phyloP scores from a whole-genome alignment of 192 early-diverging fungal genomes.

The Rhizoclosmatium sp. region DNA sequence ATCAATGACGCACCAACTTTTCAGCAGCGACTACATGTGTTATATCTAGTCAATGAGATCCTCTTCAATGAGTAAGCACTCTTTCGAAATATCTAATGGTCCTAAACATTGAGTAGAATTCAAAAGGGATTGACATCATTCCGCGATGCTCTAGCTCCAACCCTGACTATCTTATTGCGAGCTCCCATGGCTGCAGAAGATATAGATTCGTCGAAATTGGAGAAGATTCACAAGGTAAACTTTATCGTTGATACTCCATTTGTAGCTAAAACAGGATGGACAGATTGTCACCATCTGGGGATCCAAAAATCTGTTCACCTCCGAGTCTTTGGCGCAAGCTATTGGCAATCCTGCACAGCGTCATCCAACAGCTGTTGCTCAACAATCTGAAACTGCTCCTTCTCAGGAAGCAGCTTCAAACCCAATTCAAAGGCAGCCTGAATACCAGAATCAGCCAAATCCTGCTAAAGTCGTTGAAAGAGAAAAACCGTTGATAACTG shows the following conservation, averaged over 20 bases:
- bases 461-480: neutral
- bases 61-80: constrained; percentile 11
- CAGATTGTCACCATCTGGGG: constrained; percentile 17
- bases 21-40: constrained; percentile 12
- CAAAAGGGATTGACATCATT: neutral
- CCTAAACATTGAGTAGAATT: neutral
- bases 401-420: neutral
- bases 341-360: no score
- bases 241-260: neutral
- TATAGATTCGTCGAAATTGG: neutral
- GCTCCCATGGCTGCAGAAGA: neutral
- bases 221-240: constrained; percentile 8
- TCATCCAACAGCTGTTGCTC: neutral
- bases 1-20: neutral
- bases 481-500: neutral
- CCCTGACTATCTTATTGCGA: neutral
- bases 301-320: constrained; percentile 5
- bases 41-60: constrained; percentile 11
- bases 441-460: neutral
- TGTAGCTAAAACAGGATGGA: neutral
- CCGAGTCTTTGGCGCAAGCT: neutral
- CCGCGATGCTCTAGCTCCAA: neutral
- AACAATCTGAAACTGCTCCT: neutral
- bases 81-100: neutral
- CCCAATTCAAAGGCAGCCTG: neutral